phyloP scores from a whole-genome alignment of 768 basidiomycete genomes.

The Mycena alexandri region DNA sequence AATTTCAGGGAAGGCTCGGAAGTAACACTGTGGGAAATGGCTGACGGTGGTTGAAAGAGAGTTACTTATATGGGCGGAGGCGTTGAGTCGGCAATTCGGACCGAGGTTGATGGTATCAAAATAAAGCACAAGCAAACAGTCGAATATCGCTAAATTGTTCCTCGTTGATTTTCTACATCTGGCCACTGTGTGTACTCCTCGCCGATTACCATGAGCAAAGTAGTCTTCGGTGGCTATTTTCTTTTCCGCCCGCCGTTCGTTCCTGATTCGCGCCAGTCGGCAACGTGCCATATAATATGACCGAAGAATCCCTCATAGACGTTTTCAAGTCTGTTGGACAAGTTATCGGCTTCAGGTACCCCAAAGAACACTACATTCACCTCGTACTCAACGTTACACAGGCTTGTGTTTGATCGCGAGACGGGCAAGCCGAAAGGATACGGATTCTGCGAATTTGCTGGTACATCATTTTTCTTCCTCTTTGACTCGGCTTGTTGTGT shows the following conservation, averaged over 20 bases:
- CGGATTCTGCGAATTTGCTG: slow-evolving; percentile 93
- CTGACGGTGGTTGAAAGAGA: too few relatives aligned
- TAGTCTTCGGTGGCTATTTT: slow-evolving; percentile 72
- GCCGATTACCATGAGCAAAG: slow-evolving; percentile 68
- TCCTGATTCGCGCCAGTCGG: slow-evolving; percentile 65
- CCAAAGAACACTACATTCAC: not conserved
- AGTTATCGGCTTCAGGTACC: slow-evolving; percentile 88
- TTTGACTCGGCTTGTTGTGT: slow-evolving; percentile 41
- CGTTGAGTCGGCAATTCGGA: too few relatives aligned
- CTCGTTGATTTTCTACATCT: too few relatives aligned
- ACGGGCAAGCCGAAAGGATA: slow-evolving; percentile 97
- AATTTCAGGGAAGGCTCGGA: too few relatives aligned
- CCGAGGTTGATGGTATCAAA: too few relatives aligned
- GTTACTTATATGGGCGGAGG: too few relatives aligned
- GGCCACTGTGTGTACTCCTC: too few relatives aligned
- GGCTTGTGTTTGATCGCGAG: slow-evolving; percentile 90
- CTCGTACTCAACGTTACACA: slow-evolving; percentile 45
- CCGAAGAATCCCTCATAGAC: slow-evolving; percentile 88
- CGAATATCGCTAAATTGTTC: too few relatives aligned
- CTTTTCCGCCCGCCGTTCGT: not conserved
- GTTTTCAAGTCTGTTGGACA: slow-evolving; percentile 92
- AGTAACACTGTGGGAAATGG: too few relatives aligned
- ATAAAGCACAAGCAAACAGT: too few relatives aligned
- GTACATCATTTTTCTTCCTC: slow-evolving; percentile 64
- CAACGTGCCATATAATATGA: slow-evolving; percentile 93